A percentile compares a stretch with the other conserved stretches of the same genome.
phyloP scores from a whole-genome alignment of 2,329 filamentous ascomycete genomes.

The Macrophomina phaseolina region DNA sequence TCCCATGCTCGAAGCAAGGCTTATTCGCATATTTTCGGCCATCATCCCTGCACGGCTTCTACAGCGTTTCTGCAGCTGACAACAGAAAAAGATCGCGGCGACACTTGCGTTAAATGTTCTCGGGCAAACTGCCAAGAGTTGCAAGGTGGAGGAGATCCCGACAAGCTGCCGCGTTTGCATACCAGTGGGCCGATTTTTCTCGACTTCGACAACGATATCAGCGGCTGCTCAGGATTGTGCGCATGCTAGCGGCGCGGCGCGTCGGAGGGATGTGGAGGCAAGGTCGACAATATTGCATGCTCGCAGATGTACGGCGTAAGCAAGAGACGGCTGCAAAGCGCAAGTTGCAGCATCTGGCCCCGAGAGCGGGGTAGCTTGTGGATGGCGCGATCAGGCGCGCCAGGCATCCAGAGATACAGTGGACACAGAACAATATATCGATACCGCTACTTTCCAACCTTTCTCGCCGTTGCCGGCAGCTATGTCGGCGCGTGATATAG shows the following conservation, averaged over 20 bases:
- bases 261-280: not conserved
- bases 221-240: not conserved
- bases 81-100: not conserved
- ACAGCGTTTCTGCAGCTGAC: not conserved
- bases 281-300: not conserved
- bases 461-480: not conserved
- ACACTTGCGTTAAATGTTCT: not conserved
- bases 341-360: constrained; percentile 1
- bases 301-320: constrained; percentile 16
- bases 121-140: not conserved
- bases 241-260: not conserved
- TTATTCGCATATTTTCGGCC: not conserved
- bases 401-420: constrained; percentile 14
- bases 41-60: not conserved
- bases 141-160: not conserved
- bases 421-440: constrained; percentile 15
- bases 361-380: constrained; percentile 12
- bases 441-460: constrained; percentile 16
- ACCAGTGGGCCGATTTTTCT: not conserved
- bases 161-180: not conserved
- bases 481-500: constrained; percentile 6
- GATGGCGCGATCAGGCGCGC: constrained; percentile 21
- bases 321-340: constrained; percentile 1
- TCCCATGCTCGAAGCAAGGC: not conserved
- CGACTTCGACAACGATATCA: not conserved